Conservation (phyloP, 108 stramenopile genomes). For the Mediolabrus comicus region DNA sequence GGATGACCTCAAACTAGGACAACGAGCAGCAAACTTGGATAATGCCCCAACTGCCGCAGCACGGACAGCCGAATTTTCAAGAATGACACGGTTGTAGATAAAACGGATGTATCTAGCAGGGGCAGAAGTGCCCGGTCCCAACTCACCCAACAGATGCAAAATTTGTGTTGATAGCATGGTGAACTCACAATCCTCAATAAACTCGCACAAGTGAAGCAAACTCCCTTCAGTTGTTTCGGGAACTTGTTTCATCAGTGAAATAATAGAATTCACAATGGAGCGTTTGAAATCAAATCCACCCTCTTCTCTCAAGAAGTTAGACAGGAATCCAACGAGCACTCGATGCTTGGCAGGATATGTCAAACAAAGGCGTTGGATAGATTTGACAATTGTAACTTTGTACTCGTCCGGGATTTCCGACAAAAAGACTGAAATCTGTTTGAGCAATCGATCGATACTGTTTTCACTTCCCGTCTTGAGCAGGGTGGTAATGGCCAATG, state of each 20-base stretch:
- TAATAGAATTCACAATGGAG: conserved; percentile 80
- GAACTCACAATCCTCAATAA: conserved; percentile 94
- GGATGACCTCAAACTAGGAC: conserved; percentile 73
- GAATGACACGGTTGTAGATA: conserved; percentile 90
- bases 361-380: conserved; percentile 78
- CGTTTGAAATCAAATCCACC: conserved; percentile 89
- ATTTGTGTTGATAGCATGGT: conserved; percentile 75
- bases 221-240: conserved; percentile 79
- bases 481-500: conserved; percentile 97
- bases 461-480: conserved; percentile 98
- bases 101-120: conserved; percentile 89
- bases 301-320: conserved; percentile 84
- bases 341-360: conserved; percentile 84
- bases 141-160: conserved; percentile 74
- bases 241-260: conserved; percentile 72
- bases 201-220: conserved; percentile 88
- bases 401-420: conserved; percentile 99
- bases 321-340: conserved; percentile 83
- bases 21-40: conserved; percentile 78
- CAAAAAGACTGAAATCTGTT: conserved; percentile 97
- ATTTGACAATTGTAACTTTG: conserved; percentile 88
- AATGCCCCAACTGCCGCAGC: conserved; percentile 87
- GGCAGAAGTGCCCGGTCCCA: conserved; percentile 66
- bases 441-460: conserved; percentile 94
- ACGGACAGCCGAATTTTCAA: conserved; percentile 82